Conservation (phyloP, 495 filamentous ascomycete species). For the Penicillium canariense region DNA sequence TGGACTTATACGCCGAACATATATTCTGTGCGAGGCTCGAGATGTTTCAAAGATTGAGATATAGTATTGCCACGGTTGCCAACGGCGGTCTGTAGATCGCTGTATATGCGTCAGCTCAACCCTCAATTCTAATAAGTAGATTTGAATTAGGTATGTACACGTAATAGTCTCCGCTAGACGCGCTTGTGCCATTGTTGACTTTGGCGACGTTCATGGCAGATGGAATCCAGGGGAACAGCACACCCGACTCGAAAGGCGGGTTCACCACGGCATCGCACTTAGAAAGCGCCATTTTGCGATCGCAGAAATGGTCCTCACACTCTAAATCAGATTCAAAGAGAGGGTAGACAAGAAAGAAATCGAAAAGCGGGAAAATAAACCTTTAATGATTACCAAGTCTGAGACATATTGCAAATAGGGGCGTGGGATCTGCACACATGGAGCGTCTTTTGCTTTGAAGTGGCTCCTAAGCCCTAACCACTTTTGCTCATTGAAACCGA, state of each 20-base stretch:
- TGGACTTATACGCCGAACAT: constrained; percentile 17
- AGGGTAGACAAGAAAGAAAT: too few species aligned
- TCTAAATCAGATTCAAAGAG: too few species aligned
- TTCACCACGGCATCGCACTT: constrained; percentile 25
- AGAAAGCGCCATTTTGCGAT: constrained; percentile 19
- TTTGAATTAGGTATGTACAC: constrained; percentile 11
- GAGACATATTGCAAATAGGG: too few species aligned
- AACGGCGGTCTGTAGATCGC: constrained; percentile 22
- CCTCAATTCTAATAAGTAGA: not conserved
- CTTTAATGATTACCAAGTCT: too few species aligned
- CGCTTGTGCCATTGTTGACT: constrained; percentile 18
- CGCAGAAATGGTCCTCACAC: too few species aligned
- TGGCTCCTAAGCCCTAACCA: too few species aligned
- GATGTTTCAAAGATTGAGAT: constrained; percentile 16
- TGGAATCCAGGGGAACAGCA: constrained; percentile 22
- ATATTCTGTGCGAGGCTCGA: constrained; percentile 15
- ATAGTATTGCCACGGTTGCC: constrained; percentile 25
- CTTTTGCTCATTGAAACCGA: too few species aligned
- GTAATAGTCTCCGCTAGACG: constrained; percentile 25
- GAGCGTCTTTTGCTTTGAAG: too few species aligned
- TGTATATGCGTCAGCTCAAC: not conserved
- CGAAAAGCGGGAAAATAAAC: too few species aligned
- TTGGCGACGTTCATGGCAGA: constrained; percentile 22
- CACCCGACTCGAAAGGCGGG: constrained; percentile 28
- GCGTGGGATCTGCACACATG: too few species aligned